These are phyloP conservation scores for Fusarium algeriense DNA, from an alignment of 2,329 filamentous ascomycete genomes.

Conservation along the genomic window DNA sequence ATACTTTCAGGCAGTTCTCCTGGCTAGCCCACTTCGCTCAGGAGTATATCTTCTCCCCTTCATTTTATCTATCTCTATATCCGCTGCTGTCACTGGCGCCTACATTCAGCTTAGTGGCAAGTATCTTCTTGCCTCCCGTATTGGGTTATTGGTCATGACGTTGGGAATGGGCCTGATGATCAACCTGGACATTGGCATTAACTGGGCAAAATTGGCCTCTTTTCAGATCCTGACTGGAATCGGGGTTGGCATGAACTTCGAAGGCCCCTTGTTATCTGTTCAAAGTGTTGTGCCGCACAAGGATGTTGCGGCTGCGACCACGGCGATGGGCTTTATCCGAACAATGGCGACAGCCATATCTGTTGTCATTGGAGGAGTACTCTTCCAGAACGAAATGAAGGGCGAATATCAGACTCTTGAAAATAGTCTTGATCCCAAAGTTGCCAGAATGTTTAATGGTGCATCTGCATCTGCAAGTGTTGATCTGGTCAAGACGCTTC, in stretches of 20 bases:
- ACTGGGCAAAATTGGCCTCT: slow-evolving; percentile 61
- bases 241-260: slow-evolving; percentile 73
- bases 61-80: slow-evolving; percentile 61
- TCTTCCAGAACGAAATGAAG: slow-evolving; percentile 78
- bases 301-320: slow-evolving; percentile 73
- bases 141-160: slow-evolving; percentile 66
- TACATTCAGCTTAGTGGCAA: slow-evolving; percentile 67
- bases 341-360: slow-evolving; percentile 73
- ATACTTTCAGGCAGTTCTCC: slow-evolving; percentile 77
- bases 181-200: slow-evolving; percentile 63
- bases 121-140: slow-evolving; percentile 67
- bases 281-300: slow-evolving; percentile 70
- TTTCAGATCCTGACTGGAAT: slow-evolving; percentile 72
- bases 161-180: slow-evolving; percentile 71
- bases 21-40: slow-evolving; percentile 70
- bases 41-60: slow-evolving; percentile 73
- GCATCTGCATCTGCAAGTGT: slow-evolving; percentile 69
- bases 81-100: slow-evolving; percentile 57
- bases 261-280: slow-evolving; percentile 71
- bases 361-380: slow-evolving; percentile 75
- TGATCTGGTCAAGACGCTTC: slow-evolving; percentile 57
- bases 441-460: slow-evolving; percentile 64
- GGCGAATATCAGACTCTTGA: slow-evolving; percentile 59
- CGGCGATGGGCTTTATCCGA: slow-evolving; percentile 72
- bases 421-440: slow-evolving; percentile 59